Evolutionary conservation across 257 asterid genomes (phyloP), one percentile per base, ranked within the genome.

Genomic region (Solanum piurae): DNA sequence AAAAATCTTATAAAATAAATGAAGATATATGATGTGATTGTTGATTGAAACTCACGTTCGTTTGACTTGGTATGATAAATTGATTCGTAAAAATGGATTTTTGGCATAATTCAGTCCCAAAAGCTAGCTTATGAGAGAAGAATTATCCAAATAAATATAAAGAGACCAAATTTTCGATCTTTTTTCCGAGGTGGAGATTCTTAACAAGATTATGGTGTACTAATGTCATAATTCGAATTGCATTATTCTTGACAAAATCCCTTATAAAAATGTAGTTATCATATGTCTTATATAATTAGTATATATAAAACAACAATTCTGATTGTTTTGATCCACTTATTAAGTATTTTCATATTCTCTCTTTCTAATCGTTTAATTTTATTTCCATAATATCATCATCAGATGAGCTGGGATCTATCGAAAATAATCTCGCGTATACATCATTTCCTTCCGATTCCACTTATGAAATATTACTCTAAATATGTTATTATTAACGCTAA

Each of bases 51-150:
- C 34, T 76, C 58, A 38, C 83, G 58, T 38, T 13, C 58, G 23
- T 38, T 76, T n/a, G 83, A 40, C 83, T 40, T 40, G 34, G 12
- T 76, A 40, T 76, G 60, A 76, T 74, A 9, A 34, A 23, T 76
- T 5, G 49, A 76, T 44, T 12, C 6, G 18, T 12, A 44, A 44
- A 44, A 12, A 44, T 44, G 2, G 4, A 44, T 12, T 44, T 4
- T 44, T 44, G 2, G 12, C 16, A 0, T 44, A 44, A 44, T 11
- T 44, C 16, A 44, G 0, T 0, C 18, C 0, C 16, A 44, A 44
- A 44, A 44, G 0, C 0, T 44, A 44, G 0, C 52, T 12, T 44
- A 44, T 44, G 16, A 44, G 0, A 44, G 18, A 2, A 44, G 5
- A 12, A 44, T 4, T 44, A 2, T 44, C 52, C 0, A 44, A 44